These are phyloP conservation scores for Tremellales sp. DNA, from an alignment of 1,284 basidiomycete species.

Conservation along the genomic window DNA sequence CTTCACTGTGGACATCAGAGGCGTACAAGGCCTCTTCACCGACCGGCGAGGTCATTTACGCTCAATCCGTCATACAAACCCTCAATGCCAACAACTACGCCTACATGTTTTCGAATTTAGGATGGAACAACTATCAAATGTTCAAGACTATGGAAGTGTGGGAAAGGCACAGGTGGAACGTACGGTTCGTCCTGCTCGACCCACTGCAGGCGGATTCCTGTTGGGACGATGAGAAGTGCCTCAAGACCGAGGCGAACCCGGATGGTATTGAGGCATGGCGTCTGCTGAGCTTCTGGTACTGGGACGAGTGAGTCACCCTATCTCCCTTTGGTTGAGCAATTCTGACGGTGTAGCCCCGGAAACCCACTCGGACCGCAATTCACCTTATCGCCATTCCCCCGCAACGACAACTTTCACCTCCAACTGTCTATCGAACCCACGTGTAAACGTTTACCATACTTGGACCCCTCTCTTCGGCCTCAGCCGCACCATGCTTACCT, in stretches of 20 bases:
- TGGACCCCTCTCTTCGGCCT: constrained; percentile 12
- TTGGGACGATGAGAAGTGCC: constrained; percentile 23
- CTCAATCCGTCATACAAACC: constrained; percentile 36
- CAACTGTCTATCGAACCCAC: constrained; percentile 48
- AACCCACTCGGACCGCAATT: constrained; percentile 45
- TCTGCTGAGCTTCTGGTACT: constrained; percentile 45
- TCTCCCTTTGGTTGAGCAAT: neutral
- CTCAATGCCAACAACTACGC: constrained; percentile 34
- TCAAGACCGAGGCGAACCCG: constrained; percentile 26
- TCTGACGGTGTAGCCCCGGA: constrained; percentile 13
- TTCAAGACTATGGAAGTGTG: constrained; percentile 30
- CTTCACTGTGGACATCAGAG: constrained; percentile 28
- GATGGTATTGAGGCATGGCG: constrained; percentile 45
- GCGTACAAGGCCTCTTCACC: constrained; percentile 20
- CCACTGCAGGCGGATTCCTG: constrained; percentile 30
- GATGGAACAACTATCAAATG: constrained; percentile 36
- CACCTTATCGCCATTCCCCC: constrained; percentile 45
- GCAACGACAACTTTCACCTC: constrained; percentile 40
- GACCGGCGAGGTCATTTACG: constrained; percentile 36
- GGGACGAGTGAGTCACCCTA: constrained; percentile 32
- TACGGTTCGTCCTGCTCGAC: constrained; percentile 31
- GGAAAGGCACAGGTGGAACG: constrained; percentile 24
- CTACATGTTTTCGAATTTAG: constrained; percentile 32
- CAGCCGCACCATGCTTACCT: constrained; percentile 40
- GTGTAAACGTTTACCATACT: constrained; percentile 31